Conservation (phyloP, 768 basidiomycete genomes). For the Phaeotremella skinneri region DNA sequence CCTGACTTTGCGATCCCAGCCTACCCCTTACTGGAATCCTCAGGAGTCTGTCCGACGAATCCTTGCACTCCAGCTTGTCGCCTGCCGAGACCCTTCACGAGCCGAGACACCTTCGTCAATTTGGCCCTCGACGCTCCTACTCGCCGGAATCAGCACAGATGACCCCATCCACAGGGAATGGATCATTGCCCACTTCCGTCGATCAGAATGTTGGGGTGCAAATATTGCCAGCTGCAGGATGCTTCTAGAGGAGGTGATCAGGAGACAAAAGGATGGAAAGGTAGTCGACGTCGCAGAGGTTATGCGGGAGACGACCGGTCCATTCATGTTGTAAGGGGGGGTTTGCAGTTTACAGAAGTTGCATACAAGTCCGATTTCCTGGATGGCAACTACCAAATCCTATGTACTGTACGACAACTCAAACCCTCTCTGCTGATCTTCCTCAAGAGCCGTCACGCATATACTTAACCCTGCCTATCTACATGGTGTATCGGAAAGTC, state of each 20-base stretch:
- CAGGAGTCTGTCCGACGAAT: conserved; percentile 3
- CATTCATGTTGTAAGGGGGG: conserved; percentile 1
- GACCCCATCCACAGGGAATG: conserved; percentile 5
- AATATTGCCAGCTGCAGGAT: neutral
- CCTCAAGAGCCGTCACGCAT: too few species aligned
- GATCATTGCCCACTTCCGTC: neutral
- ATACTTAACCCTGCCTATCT: neutral
- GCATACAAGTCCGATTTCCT: too few species aligned
- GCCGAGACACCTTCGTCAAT: conserved; percentile 4
- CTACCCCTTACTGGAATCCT: conserved; percentile 1
- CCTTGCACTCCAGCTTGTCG: neutral
- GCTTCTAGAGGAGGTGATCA: neutral
- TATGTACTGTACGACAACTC: too few species aligned
- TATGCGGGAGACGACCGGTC: conserved; percentile 5
- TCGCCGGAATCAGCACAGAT: conserved; percentile 2
- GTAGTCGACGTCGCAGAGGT: neutral
- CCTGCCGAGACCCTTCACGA: conserved; percentile 3
- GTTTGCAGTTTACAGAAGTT: neutral
- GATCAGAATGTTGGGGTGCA: neutral
- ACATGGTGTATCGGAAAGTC: conserved; percentile 12
- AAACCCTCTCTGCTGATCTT: neutral
- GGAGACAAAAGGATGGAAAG: neutral
- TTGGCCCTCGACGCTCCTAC: conserved; percentile 3
- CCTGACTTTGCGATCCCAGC: neutral
- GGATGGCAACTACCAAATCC: too few species aligned